phyloP scores from a whole-genome alignment of 2,329 filamentous ascomycete species.

The Cryphonectria japonica region DNA sequence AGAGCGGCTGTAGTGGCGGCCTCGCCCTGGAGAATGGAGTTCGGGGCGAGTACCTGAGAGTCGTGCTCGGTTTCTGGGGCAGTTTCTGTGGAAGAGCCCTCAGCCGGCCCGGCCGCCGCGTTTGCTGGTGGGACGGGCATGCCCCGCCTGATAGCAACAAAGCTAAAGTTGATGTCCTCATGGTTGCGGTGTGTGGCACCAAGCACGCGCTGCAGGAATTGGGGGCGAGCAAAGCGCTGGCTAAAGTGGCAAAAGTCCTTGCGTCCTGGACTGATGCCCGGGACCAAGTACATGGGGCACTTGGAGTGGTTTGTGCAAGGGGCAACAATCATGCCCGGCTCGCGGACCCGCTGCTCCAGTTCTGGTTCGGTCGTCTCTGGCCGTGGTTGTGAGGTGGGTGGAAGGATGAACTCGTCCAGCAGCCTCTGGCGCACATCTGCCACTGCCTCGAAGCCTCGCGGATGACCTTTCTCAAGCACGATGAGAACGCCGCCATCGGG shows the following conservation, averaged over 20 bases:
- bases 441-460: constrained; percentile 89
- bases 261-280: constrained; percentile 72
- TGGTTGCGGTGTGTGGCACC: constrained; percentile 74
- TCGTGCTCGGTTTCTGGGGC: constrained; percentile 38
- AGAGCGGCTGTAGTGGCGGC: constrained; percentile 70
- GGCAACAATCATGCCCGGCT: constrained; percentile 67
- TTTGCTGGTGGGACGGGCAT: constrained; percentile 45
- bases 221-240: constrained; percentile 84
- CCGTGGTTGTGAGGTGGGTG: constrained; percentile 50
- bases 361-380: constrained; percentile 48
- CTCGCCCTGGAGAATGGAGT: constrained; percentile 49
- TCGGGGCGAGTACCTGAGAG: constrained; percentile 36
- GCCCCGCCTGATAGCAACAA: constrained; percentile 82
- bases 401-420: constrained; percentile 73
- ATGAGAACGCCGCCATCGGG: constrained; percentile 85
- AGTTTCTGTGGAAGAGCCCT: constrained; percentile 38
- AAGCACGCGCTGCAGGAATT: constrained; percentile 78
- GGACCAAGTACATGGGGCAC: constrained; percentile 84
- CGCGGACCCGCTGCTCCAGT: constrained; percentile 48
- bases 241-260: constrained; percentile 91
- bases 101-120: constrained; percentile 35
- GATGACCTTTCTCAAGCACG: constrained; percentile 87
- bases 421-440: constrained; percentile 82
- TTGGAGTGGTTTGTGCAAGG: constrained; percentile 86
- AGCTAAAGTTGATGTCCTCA: constrained; percentile 90